Percentiles rank a stretch among this genome's conserved stretches.
phyloP scores from a whole-genome alignment of 176 grass and related monocot species.

The Phoenix dactylifera region DNA sequence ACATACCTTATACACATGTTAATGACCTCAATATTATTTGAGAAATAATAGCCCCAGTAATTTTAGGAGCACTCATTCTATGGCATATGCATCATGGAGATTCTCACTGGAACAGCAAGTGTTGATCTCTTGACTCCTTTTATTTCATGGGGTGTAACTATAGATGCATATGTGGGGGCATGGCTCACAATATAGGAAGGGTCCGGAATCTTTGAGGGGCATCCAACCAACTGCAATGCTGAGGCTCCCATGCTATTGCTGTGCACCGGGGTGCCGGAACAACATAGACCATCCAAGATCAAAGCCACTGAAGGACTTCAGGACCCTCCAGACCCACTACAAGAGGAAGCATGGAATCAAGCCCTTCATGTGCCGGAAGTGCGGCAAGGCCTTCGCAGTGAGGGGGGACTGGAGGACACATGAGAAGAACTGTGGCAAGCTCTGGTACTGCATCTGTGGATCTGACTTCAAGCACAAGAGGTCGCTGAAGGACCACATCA shows the following conservation, averaged over 20 bases:
- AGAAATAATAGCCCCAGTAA: too few species aligned
- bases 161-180: conserved; percentile 10
- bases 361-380: conserved; percentile 8
- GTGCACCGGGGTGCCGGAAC: not conserved
- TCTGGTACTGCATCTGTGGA: conserved; percentile 3
- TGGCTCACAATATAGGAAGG: conserved; percentile 6
- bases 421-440: conserved; percentile 10
- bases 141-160: not conserved
- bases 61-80: too few species aligned
- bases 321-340: conserved; percentile 4
- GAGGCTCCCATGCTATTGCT: conserved; percentile 5
- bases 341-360: conserved; percentile 7
- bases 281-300: conserved; percentile 4
- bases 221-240: conserved; percentile 8
- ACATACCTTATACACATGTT: too few species aligned
- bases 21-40: too few species aligned
- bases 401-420: conserved; percentile 2
- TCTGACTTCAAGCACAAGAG: conserved; percentile 11
- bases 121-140: not conserved
- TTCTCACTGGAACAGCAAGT: too few species aligned
- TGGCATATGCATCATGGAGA: too few species aligned
- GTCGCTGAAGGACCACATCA: not conserved
- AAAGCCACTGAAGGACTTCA: conserved; percentile 6
- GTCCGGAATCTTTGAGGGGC: not conserved
- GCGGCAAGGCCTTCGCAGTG: conserved; percentile 4